Evolutionary conservation across 345 rosid genomes (phyloP), one percentile per base, ranked within the genome.

Genomic region (Streptanthus diversifolius): DNA sequence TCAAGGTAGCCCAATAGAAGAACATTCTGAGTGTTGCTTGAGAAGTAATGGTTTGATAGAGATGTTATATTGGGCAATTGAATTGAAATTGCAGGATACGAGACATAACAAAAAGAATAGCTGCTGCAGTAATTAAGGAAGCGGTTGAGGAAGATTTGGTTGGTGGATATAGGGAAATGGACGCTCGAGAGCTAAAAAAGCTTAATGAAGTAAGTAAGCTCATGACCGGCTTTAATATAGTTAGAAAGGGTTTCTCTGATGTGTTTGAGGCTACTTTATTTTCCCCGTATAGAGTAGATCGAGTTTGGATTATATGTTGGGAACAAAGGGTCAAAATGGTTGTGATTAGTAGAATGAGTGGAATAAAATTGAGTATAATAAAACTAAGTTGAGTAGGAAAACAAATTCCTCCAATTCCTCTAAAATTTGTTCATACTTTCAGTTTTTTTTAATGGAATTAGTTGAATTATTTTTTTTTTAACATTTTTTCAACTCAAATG

Each of bases 61-160:
- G 56, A 59, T 13, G n/a, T 63, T 57, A 45, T 10, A 51, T 14
- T 17, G 60, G 40, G 24, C 3, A 15, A 22, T 27, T 29, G 25
- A 19, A 9, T 27, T n/a, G 61, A 65, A 75, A 43, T 52, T 82
- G 81, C 83, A 95, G 99, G 81, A 91, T 95, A 74, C 72, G 99
- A 69, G 91, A 90, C 74, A 91, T 91, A 75, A 91, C 99, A 47
- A 91, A 83, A 82, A 78, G 84, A 75, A 88, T 95, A 58, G 95
- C 96, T 48, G 95, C 89, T 49, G 95, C 97, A 19, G 97, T 95
- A 66, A 76, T 91, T 56, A 85, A 82, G 80, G 99, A 95, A 86
- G 97, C 99, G 11, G 68, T 90, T 68, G 85, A 80, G 73, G 93
- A 88, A 68, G 93, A 87, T 52, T 81, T 95, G 12, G 93, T 86